A percentile compares a stretch with the other conserved stretches of the same genome.
phyloP scores from a whole-genome alignment of 192 early-diverging fungal genomes.

The Phycomyces nitens region DNA sequence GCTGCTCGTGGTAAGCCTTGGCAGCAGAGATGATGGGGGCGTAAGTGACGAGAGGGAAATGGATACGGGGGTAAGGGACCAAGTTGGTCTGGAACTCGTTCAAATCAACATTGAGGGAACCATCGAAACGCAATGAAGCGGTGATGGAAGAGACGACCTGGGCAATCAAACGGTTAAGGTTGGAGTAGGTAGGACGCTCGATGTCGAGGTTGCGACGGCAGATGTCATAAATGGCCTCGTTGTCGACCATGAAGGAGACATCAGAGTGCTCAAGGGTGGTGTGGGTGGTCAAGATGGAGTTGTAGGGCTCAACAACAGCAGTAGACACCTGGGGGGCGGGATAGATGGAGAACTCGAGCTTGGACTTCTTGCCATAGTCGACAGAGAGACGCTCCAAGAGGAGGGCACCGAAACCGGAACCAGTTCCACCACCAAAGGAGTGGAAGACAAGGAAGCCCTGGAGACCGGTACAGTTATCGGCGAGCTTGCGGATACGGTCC shows the following conservation, averaged over 20 bases:
- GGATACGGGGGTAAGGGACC: slow-evolving; percentile 98
- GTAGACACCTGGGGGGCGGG: slow-evolving; percentile 56
- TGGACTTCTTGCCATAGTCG: slow-evolving; percentile 52
- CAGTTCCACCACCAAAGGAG: slow-evolving; percentile 58
- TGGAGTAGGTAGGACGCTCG: slow-evolving; percentile 55
- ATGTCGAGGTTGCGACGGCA: slow-evolving; percentile 64
- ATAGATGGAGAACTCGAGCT: slow-evolving; percentile 46
- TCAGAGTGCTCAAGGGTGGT: slow-evolving; percentile 71
- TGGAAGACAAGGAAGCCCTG: slow-evolving; percentile 56
- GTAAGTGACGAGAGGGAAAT: slow-evolving; percentile 96
- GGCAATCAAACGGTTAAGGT: slow-evolving; percentile 67
- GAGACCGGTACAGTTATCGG: slow-evolving; percentile 46
- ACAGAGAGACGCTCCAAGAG: slow-evolving; percentile 45
- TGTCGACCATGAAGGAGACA: slow-evolving; percentile 71
- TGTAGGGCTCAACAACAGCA: slow-evolving; percentile 77
- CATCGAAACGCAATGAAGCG: slow-evolving; percentile 80
- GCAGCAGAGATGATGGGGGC: slow-evolving; percentile 87
- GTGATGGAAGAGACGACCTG: slow-evolving; percentile 72
- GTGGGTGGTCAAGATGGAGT: slow-evolving; percentile 69
- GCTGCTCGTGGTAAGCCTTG: slow-evolving; percentile 76
- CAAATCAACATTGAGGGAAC: slow-evolving; percentile 93
- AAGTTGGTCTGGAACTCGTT: slow-evolving; percentile 87
- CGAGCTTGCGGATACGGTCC: slow-evolving; percentile 47
- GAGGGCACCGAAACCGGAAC: slow-evolving; percentile 49
- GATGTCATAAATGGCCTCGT: slow-evolving; percentile 70